Evolutionary conservation across 495 filamentous ascomycete genomes (phyloP).

Genomic region (Chaetomium cochliodes): DNA sequence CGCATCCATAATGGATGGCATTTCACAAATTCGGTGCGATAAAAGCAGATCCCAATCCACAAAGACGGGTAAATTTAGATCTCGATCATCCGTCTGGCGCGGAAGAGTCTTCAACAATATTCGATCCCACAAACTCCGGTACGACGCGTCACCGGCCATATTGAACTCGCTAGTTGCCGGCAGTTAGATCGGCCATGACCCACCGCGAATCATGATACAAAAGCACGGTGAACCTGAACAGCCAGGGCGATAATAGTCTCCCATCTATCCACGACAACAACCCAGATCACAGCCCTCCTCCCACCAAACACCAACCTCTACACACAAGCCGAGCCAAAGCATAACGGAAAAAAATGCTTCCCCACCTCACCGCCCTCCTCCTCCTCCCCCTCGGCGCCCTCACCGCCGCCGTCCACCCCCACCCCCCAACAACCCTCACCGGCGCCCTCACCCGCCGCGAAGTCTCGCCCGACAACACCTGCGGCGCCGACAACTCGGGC

Average conservation of each 20-base stretch:
- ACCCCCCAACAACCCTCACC: too few relatives aligned
- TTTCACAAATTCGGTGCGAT: neutral
- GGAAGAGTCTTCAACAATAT: neutral
- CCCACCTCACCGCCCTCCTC: conserved; percentile 5
- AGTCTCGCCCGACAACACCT: conserved; percentile 40
- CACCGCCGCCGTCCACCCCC: neutral
- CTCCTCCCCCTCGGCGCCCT: conserved; percentile 10
- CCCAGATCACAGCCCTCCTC: too few relatives aligned
- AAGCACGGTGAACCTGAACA: neutral
- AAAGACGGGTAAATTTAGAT: conserved; percentile 7
- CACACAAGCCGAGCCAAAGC: too few relatives aligned
- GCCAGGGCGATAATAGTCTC: neutral
- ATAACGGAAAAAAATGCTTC: neutral
- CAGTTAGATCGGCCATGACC: neutral
- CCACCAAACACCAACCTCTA: neutral
- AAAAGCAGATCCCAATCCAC: neutral
- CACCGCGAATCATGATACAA: neutral
- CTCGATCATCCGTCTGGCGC: neutral
- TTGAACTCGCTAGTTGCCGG: neutral
- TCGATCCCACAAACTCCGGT: neutral
- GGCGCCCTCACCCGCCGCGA: conserved; percentile 11
- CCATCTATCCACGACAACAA: too few relatives aligned
- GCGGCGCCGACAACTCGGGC: conserved; percentile 35
- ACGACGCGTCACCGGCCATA: neutral
- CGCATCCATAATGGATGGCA: neutral